Evolutionary conservation across 2,329 filamentous ascomycete genomes (phyloP), one percentile per base, ranked within the genome.

Genomic region (Macrophomina tecta): DNA sequence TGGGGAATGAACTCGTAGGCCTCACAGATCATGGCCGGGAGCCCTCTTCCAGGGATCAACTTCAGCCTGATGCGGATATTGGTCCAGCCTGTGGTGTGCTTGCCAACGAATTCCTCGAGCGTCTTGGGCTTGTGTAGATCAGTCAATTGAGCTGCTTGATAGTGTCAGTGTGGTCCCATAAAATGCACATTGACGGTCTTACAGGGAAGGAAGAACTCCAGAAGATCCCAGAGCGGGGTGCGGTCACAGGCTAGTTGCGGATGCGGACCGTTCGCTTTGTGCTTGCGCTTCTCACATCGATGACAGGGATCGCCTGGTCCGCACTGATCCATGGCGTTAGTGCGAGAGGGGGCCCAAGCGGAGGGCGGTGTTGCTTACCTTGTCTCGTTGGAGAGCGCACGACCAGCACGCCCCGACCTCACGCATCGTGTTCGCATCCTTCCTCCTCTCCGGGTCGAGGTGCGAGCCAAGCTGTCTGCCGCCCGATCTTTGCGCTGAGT

Each of bases 341-440:
- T 56, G 58, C 28, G n/a, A 14, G 30, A 11, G 34, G 56, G 38
- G 62, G 66, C 68, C 28, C 68, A n/a, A 36, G 16, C 16, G 56
- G 28, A n/a, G 5, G 9, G 3, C n/a, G 8, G 23, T 6, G 6
- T 5, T 46, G 18, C 53, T 73, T 70, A 79, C 78, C 68, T 80
- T 79, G 70, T 83, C 82, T 72, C 82, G 76, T 68, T 84, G 82
- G 58, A 84, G 73, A 4, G 78, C 78, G 67, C 82, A 84, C 34
- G 81, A 77, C 82, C 82, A 84, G 67, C 82, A 84, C 9, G 81
- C 80, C 28, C 79, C 78, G 7, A 78, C 76, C 64, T 81, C 81
- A 14, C 82, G 79, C 81, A 83, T 82, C 48, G 78, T 75, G 58
- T 80, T 77, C 49, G 78, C 81, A 62, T 79, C 77, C 68, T 78